Evolutionary conservation across 2,329 filamentous ascomycete species (phyloP).

Genomic region (Nectriaceae sp.): DNA sequence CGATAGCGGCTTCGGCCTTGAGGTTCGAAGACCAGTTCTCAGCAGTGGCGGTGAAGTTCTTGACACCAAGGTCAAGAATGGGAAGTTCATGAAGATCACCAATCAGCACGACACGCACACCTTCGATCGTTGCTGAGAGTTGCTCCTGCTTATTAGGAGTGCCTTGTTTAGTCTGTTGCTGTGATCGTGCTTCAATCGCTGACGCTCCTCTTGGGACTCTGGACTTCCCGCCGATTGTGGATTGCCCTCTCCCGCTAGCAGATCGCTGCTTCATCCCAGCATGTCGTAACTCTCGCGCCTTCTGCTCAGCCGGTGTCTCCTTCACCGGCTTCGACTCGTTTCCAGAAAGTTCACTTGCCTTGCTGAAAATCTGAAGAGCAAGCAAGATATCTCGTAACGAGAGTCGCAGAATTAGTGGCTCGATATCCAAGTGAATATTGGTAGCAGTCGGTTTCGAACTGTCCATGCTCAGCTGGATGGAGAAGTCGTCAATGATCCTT

Average conservation of each 20-base stretch:
- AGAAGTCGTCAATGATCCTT: conserved; percentile 95
- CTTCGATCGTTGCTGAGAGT: conserved; percentile 82
- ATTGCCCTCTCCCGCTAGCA: conserved; percentile 57
- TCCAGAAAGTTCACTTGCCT: conserved; percentile 84
- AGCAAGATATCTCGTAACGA: conserved; percentile 94
- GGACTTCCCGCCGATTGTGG: conserved; percentile 44
- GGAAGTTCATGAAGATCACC: conserved; percentile 95
- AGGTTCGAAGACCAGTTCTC: conserved; percentile 90
- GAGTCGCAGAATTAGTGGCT: conserved; percentile 86
- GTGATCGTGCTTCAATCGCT: conserved; percentile 27
- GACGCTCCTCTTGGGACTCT: conserved; percentile 44
- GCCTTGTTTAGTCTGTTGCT: conserved; percentile 14
- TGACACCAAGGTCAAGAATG: conserved; percentile 90
- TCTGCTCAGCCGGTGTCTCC: conserved; percentile 49
- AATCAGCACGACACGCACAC: conserved; percentile 89
- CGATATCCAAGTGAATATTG: conserved; percentile 83
- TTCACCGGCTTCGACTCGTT: conserved; percentile 47
- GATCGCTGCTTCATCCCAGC: conserved; percentile 56
- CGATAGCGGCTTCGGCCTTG: conserved; percentile 85
- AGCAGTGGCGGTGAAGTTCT: conserved; percentile 81
- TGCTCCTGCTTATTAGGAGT: conserved; percentile 60
- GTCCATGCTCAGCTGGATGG: conserved; percentile 86
- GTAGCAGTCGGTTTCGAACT: conserved; percentile 62
- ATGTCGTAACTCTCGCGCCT: conserved; percentile 54
- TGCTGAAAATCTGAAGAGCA: conserved; percentile 87